A percentile compares a stretch with the other conserved stretches of the same genome.
These are phyloP conservation scores for Fistulinella prunicolor DNA, from an alignment of 768 basidiomycete species.

Conservation along the genomic window DNA sequence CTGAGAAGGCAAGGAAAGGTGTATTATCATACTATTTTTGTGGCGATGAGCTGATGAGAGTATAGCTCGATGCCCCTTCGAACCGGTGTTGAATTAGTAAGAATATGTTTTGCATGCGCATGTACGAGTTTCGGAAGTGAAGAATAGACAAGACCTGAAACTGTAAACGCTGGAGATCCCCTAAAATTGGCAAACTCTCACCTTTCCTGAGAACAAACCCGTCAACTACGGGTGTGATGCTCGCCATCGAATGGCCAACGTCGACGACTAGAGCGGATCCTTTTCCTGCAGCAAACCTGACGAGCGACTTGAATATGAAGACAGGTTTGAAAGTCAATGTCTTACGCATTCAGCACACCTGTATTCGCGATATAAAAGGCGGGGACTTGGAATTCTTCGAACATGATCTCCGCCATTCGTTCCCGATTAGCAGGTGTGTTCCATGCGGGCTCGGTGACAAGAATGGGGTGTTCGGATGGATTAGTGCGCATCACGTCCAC, in stretches of 20 bases:
- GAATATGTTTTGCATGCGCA: constrained; percentile 69
- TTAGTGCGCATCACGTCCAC: constrained; percentile 73
- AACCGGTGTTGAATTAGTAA: constrained; percentile 45
- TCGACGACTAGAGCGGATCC: constrained; percentile 97
- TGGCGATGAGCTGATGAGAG: constrained; percentile 89
- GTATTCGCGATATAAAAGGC: constrained; percentile 97
- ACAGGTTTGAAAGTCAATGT: constrained; percentile 22
- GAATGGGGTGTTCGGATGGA: constrained; percentile 82
- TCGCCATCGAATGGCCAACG: constrained; percentile 84
- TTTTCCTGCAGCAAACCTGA: constrained; percentile 92
- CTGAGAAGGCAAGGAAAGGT: background rate
- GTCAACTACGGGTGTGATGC: constrained; percentile 93
- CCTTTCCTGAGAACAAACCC: constrained; percentile 98
- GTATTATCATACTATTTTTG: constrained; percentile 53
- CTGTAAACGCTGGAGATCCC: background rate
- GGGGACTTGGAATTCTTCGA: constrained; percentile 92
- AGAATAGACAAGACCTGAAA: constrained; percentile 72
- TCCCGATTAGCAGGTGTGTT: constrained; percentile 91
- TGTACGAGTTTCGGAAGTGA: constrained; percentile 77
- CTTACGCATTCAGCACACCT: constrained; percentile 87
- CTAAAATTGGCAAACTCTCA: constrained; percentile 21
- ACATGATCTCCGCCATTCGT: constrained; percentile 95
- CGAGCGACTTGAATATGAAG: constrained; percentile 9
- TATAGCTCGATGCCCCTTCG: constrained; percentile 65
- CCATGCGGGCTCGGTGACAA: constrained; percentile 96